phyloP scores from a whole-genome alignment of 768 basidiomycete species.

The Rhizopogon roseolus region DNA sequence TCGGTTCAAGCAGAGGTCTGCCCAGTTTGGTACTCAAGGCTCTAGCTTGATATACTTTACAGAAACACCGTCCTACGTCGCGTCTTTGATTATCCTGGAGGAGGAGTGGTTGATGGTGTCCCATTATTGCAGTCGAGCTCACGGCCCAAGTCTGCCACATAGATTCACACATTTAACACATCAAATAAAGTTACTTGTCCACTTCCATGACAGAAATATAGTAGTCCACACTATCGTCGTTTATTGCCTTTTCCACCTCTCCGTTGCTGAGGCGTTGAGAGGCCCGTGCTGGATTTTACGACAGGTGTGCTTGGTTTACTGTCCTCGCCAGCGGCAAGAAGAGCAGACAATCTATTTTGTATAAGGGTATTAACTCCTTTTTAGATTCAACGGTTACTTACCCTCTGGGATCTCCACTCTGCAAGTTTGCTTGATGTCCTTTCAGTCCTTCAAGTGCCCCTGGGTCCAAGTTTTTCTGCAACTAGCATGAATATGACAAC shows the following conservation, averaged over 20 bases:
- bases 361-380: constrained; percentile 1
- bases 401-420: constrained; percentile 59
- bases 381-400: constrained; percentile 23
- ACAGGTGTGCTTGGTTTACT: constrained; percentile 15
- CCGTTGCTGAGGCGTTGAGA: constrained; percentile 22
- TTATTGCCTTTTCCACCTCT: constrained; percentile 32
- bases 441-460: constrained; percentile 62
- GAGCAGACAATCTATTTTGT: constrained; percentile 35
- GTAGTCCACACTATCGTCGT: constrained; percentile 20
- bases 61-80: constrained; percentile 54
- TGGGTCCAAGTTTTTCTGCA: constrained; percentile 73
- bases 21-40: too few species aligned
- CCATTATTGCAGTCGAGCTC: constrained; percentile 4
- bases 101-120: constrained; percentile 2
- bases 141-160: constrained; percentile 8
- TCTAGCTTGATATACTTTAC: constrained; percentile 4
- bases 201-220: constrained; percentile 6
- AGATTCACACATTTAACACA: constrained; percentile 1
- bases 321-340: constrained; percentile 38
- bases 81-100: constrained; percentile 49
- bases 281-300: constrained; percentile 9
- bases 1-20: constrained; percentile 67
- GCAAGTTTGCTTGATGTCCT: constrained; percentile 52
- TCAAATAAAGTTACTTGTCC: constrained; percentile 2
- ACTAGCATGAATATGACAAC: constrained; percentile 4